Conservation (phyloP, 257 asterid genomes). For the Nicotiana tomentosiformis region DNA sequence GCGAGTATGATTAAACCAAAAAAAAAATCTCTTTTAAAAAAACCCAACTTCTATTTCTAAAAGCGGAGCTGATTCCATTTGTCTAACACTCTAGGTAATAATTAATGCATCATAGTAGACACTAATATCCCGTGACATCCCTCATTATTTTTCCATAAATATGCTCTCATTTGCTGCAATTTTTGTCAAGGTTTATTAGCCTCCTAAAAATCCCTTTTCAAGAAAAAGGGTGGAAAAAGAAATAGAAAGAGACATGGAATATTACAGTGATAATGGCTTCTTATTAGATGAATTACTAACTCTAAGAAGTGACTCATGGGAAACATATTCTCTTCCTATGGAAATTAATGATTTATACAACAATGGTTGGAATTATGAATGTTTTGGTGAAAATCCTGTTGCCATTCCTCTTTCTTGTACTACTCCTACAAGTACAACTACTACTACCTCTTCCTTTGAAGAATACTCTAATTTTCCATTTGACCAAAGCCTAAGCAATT, state of each 20-base stretch:
- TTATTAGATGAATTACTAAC: conserved; percentile 45
- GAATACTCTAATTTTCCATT: conserved; percentile 14
- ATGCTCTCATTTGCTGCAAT: not conserved
- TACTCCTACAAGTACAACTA: not conserved
- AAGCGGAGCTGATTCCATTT: conserved; percentile 19
- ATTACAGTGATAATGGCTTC: conserved; percentile 24
- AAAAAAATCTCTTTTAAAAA: not conserved
- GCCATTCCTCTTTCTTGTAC: not conserved
- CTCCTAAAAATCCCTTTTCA: not conserved
- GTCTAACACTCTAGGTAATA: not conserved
- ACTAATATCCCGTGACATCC: not conserved
- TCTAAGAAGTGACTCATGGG: conserved; percentile 29
- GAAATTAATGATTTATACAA: conserved; percentile 17
- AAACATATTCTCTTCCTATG: not conserved
- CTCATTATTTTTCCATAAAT: not conserved
- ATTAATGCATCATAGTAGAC: not conserved
- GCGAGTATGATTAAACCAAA: not conserved
- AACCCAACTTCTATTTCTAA: not conserved
- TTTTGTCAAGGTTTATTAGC: not conserved
- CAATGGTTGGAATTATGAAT: conserved; percentile 7
- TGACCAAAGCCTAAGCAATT: conserved; percentile 12
- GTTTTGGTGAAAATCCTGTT: not conserved
- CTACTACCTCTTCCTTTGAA: conserved; percentile 10
- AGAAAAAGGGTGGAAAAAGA: not conserved
- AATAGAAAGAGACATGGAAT: conserved; percentile 40